Evolutionary conservation across 495 filamentous ascomycete species (phyloP).

Genomic region (Glutinoglossum americanum): DNA sequence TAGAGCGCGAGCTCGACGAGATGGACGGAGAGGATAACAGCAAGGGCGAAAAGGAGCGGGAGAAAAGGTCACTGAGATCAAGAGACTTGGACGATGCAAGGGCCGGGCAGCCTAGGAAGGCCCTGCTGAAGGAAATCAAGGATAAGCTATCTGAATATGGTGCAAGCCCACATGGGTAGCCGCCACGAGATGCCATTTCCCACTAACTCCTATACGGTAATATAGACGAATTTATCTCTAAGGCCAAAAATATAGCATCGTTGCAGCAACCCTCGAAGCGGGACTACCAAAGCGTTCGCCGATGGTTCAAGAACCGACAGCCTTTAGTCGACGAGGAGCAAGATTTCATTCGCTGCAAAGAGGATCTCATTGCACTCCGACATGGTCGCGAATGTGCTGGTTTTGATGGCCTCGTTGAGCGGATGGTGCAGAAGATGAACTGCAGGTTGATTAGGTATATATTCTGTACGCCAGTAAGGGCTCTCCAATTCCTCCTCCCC

Average conservation of each 20-base stretch:
- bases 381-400: constrained; percentile 19
- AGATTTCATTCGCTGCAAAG: constrained; percentile 18
- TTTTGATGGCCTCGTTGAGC: constrained; percentile 20
- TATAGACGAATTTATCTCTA: neutral
- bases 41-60: no score
- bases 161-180: constrained; percentile 14
- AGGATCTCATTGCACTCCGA: constrained; percentile 20
- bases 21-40: constrained; percentile 8
- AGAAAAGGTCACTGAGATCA: neutral
- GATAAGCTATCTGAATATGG: constrained; percentile 18
- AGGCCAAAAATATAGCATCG: neutral
- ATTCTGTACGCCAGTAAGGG: no score
- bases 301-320: neutral
- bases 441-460: constrained; percentile 7
- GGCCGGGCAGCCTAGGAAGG: neutral
- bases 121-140: constrained; percentile 5
- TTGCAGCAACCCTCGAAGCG: neutral
- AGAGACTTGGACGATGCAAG: neutral
- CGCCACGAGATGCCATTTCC: no score
- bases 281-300: neutral
- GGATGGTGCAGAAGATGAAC: constrained; percentile 10
- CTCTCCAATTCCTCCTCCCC: no score
- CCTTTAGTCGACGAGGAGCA: neutral
- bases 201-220: no score
- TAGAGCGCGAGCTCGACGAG: constrained; percentile 7